Conservation (phyloP, 192 early-diverging fungal genomes). For the Coemansia sp. region DNA sequence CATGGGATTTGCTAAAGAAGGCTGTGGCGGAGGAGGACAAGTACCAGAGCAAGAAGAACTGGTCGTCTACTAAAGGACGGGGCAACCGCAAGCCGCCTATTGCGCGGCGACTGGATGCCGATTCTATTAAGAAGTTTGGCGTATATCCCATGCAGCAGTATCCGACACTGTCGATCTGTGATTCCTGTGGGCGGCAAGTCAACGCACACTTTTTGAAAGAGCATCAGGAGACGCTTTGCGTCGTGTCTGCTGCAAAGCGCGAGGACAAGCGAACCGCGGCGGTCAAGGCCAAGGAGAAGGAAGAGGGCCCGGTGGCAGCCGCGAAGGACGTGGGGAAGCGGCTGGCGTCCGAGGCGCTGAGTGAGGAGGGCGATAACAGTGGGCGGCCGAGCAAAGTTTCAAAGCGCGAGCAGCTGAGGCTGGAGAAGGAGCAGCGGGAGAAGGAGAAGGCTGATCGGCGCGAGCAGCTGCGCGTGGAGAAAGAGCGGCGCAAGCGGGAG, state of each 20-base stretch:
- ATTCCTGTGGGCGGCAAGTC: conserved; percentile 44
- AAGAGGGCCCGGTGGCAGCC: background rate
- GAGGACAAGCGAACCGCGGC: conserved; percentile 25
- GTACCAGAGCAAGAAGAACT: conserved; percentile 62
- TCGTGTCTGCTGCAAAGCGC: conserved; percentile 39
- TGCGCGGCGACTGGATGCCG: conserved; percentile 54
- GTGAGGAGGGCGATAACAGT: conserved; percentile 20
- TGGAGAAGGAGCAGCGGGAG: conserved; percentile 49
- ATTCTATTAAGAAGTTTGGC: conserved; percentile 52
- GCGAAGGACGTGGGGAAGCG: conserved; percentile 20
- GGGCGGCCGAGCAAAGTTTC: conserved; percentile 27
- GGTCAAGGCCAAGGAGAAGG: background rate
- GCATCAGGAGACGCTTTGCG: conserved; percentile 51
- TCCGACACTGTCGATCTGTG: conserved; percentile 44
- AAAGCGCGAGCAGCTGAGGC: conserved; percentile 45
- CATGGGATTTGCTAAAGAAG: conserved; percentile 57
- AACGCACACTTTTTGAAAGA: conserved; percentile 54
- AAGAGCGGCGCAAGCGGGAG: conserved; percentile 53
- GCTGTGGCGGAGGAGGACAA: conserved; percentile 58
- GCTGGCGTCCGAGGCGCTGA: conserved; percentile 24
- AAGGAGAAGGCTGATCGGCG: conserved; percentile 36
- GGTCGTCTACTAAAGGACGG: conserved; percentile 58
- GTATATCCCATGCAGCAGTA: conserved; percentile 52
- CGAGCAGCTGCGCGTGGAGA: conserved; percentile 45
- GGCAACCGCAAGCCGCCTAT: conserved; percentile 58